Percentiles rank a stretch among this genome's conserved stretches.
phyloP scores from a whole-genome alignment of 306 rosid genomes.

The Datisca glomerata region DNA sequence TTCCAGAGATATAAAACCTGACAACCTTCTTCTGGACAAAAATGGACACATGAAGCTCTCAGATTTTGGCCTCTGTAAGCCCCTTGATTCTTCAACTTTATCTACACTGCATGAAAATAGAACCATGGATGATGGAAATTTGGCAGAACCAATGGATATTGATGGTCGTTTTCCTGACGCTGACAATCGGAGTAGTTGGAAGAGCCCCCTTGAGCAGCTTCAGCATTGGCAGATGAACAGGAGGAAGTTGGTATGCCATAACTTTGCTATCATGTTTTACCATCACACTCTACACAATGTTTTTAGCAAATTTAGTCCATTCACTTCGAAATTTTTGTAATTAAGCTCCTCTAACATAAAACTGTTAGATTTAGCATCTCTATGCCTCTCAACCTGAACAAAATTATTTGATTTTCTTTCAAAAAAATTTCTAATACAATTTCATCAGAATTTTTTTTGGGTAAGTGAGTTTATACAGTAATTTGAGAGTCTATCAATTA shows the following conservation, averaged over 20 bases:
- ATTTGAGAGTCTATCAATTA: no score
- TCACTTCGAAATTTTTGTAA: no score
- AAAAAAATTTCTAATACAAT: no score
- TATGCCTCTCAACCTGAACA: no score
- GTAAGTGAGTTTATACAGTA: no score
- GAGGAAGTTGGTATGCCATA: conserved; percentile 81
- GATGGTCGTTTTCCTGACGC: conserved; percentile 46
- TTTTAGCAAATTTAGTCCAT: no score
- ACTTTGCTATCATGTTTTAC: conserved; percentile 15
- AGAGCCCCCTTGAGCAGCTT: conserved; percentile 86
- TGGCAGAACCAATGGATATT: conserved; percentile 83
- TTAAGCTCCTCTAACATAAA: no score
- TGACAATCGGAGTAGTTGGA: conserved; percentile 73
- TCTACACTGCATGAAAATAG: conserved; percentile 88
- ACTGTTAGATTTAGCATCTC: no score
- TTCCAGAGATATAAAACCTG: conserved; percentile 95
- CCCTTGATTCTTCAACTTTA: conserved; percentile 80
- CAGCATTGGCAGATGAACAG: conserved; percentile 99
- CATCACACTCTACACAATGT: no score
- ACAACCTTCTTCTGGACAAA: conserved; percentile 88
- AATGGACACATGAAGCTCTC: conserved; percentile 98
- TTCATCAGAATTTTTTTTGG: no score
- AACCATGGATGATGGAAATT: conserved; percentile 62
- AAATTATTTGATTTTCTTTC: no score
- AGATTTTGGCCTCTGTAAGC: conserved; percentile 98